These are phyloP conservation scores for Oryza glumipatula DNA, from an alignment of 176 grass and related monocot species.

Conservation along the genomic window DNA sequence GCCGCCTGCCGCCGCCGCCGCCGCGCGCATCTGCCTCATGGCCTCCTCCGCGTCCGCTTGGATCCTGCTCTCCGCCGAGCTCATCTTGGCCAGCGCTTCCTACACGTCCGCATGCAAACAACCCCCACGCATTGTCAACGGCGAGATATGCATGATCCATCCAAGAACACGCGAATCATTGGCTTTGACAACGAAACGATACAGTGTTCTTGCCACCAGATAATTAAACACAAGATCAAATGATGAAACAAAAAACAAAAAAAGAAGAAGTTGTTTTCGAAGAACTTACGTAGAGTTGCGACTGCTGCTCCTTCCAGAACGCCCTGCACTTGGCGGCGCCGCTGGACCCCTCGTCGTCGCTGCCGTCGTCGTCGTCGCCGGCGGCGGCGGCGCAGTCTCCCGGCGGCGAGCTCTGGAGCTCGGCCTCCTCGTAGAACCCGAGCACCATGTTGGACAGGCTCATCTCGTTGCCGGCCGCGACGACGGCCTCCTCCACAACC, in stretches of 20 bases:
- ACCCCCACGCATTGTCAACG: slow-evolving; percentile 25
- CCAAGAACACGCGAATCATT: slow-evolving; percentile 1
- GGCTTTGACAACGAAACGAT: no score
- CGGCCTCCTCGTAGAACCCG: slow-evolving; percentile 68
- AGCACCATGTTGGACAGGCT: slow-evolving; percentile 65
- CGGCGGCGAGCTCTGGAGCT: slow-evolving; percentile 24
- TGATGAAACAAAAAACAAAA: neutral
- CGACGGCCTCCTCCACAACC: neutral
- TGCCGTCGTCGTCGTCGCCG: slow-evolving; percentile 2
- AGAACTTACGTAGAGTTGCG: slow-evolving; percentile 49
- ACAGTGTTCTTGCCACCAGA: no score
- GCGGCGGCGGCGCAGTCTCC: neutral
- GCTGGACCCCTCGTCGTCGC: slow-evolving; percentile 42
- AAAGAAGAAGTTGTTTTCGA: neutral
- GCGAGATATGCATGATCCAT: neutral
- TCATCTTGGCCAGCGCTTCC: slow-evolving; percentile 60
- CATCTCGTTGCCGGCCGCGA: slow-evolving; percentile 33
- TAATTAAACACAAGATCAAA: neutral
- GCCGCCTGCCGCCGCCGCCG: neutral
- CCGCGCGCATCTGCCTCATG: slow-evolving; percentile 43
- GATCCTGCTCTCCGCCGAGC: slow-evolving; percentile 61
- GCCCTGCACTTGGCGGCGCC: slow-evolving; percentile 32
- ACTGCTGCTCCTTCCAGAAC: slow-evolving; percentile 66
- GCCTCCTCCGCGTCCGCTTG: slow-evolving; percentile 50
- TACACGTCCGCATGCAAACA: slow-evolving; percentile 31